These are phyloP conservation scores for Umbelopsis sp. DNA, from an alignment of 371 early-diverging fungal genomes.

Conservation along the genomic window DNA sequence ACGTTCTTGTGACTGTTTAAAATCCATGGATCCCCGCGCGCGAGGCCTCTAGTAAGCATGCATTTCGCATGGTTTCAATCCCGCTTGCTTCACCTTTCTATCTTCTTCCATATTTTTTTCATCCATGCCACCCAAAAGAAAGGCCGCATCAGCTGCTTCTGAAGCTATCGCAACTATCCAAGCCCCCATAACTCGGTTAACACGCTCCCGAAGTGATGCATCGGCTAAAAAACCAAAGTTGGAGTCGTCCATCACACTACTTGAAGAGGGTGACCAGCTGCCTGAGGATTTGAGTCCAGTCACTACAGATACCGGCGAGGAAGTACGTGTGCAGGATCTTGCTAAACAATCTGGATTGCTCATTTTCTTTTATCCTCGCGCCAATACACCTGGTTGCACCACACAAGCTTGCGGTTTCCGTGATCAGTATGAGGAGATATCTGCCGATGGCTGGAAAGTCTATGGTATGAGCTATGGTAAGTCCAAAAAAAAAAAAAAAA, in stretches of 20 bases:
- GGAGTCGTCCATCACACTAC: background rate
- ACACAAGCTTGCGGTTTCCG: slow-evolving; percentile 11
- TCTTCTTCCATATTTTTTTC: background rate
- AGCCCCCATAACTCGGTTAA: background rate
- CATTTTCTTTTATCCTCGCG: slow-evolving; percentile 11
- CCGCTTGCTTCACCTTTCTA: background rate
- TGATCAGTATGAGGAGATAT: background rate
- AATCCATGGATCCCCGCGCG: no score
- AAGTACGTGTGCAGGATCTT: slow-evolving; percentile 6
- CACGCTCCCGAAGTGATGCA: slow-evolving; percentile 2
- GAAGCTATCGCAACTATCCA: background rate
- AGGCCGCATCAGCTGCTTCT: slow-evolving; percentile 9
- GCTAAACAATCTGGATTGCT: slow-evolving; percentile 4
- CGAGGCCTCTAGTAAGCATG: no score
- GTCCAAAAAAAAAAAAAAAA: background rate
- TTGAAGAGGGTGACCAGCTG: slow-evolving; percentile 1
- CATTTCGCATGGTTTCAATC: background rate
- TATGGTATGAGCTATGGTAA: slow-evolving; percentile 13
- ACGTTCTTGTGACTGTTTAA: slow-evolving; percentile 17
- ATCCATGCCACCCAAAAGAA: slow-evolving; percentile 6
- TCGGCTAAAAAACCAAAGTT: background rate
- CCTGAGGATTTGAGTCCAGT: slow-evolving; percentile 17
- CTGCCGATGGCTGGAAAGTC: slow-evolving; percentile 8
- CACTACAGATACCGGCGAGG: background rate
- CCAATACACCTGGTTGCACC: slow-evolving; percentile 9